These are phyloP conservation scores for Citrus medica DNA, from an alignment of 345 rosid genomes.

Conservation along the genomic window DNA sequence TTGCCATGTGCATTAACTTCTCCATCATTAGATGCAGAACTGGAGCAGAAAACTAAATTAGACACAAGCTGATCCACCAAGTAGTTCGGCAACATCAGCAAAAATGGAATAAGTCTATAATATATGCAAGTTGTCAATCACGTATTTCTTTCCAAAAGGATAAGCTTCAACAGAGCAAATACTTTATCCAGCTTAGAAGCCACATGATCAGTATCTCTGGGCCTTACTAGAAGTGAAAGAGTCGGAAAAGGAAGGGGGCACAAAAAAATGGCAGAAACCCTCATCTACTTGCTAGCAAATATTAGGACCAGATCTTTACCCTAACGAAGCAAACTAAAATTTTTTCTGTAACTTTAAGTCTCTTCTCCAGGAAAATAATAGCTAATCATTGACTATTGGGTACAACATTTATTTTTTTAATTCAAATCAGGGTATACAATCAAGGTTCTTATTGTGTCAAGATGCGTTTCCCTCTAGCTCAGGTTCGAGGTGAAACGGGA, in stretches of 20 bases:
- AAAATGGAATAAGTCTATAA: not conserved
- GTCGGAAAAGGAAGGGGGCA: not conserved
- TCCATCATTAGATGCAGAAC: slow-evolving; percentile 20
- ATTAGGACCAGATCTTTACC: not conserved
- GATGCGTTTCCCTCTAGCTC: not conserved
- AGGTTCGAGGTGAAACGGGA: not conserved
- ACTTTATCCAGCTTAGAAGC: not conserved
- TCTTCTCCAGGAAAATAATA: not conserved
- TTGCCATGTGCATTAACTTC: slow-evolving; percentile 23
- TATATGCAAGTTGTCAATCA: not conserved
- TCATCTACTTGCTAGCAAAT: not conserved
- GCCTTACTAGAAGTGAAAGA: not conserved
- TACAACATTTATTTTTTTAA: not conserved
- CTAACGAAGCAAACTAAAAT: not conserved
- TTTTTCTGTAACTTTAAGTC: not conserved
- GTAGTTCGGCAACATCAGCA: not conserved
- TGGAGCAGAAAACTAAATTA: slow-evolving; percentile 22
- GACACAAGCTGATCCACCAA: slow-evolving; percentile 7
- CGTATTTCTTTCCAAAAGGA: not conserved
- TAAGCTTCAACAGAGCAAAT: not conserved
- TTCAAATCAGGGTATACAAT: not conserved
- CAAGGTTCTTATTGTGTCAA: not conserved
- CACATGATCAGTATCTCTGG: not conserved
- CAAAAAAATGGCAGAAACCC: not conserved
- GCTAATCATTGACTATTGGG: not conserved